Evolutionary conservation across 306 rosid genomes (phyloP).

Genomic region (Quercus ilex): DNA sequence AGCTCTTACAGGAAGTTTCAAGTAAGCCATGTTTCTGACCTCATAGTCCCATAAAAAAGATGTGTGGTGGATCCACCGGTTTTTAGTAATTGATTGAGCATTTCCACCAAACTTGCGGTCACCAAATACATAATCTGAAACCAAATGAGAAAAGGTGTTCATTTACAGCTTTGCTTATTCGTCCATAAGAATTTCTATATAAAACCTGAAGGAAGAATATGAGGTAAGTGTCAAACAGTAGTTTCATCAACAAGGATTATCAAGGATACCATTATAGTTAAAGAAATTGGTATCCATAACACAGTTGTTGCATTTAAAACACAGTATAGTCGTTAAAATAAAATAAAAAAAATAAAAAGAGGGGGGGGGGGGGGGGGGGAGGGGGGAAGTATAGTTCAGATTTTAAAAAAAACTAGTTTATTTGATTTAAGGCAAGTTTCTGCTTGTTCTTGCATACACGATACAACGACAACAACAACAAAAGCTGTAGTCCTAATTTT

Average conservation of each 20-base stretch:
- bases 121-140: conserved; percentile 83
- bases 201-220: not conserved
- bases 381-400: no score
- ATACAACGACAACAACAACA: no score
- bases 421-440: no score
- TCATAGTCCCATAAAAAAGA: conserved; percentile 90
- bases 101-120: conserved; percentile 88
- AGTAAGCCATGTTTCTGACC: conserved; percentile 76
- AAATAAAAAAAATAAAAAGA: rapidly evolving
- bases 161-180: conserved; percentile 16
- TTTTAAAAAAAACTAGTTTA: no score
- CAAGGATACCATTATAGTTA: not conserved
- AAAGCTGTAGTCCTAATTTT: no score
- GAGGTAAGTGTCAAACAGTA: not conserved
- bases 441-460: no score
- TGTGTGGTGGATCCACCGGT: conserved; percentile 91
- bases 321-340: not conserved
- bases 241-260: not conserved
- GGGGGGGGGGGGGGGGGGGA: rapidly evolving
- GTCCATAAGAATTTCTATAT: not conserved
- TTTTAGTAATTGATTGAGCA: conserved; percentile 90
- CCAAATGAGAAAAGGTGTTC: conserved; percentile 13
- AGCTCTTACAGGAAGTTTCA: conserved; percentile 71
- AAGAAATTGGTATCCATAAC: not conserved
- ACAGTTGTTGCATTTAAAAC: not conserved